Evolutionary conservation across 345 rosid species (phyloP), one percentile per base, ranked within the genome.

Genomic region (Triadica sebifera): DNA sequence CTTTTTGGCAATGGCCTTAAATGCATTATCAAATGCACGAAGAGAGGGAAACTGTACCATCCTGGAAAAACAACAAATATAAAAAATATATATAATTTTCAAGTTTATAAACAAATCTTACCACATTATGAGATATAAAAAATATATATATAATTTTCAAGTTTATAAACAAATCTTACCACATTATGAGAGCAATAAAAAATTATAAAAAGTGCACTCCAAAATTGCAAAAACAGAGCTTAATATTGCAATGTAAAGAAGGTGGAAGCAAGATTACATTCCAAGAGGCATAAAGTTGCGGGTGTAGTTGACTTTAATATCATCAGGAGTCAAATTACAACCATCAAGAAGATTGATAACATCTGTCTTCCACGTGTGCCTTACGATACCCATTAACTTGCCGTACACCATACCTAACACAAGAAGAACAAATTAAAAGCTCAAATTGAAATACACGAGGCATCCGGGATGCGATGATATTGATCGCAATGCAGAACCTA

Each of bases 271-370:
- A 12, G 46, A 78, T 47, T 85, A 87, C 95, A 85, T 83, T 67
- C 66, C 88, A 19, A 39, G 20, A 1, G 97, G 91, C 11, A 39
- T 11, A 69, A 78, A 84, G 77, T 19, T 41, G 37, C 79, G 84
- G 71, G 46, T 80, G 77, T 90, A 90, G 87, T 55, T 66, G 77
- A 90, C 75, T 78, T 82, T 93, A 69, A 93, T 78, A 70, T 91
- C 95, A 64, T 86, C 85, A 0, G 66, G 67, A 50, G 82, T 84
- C 84, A 93, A 82, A 22, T 82, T 79, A 79, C 82, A 80, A 38
- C 87, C 93, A 17, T 87, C 91, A 6, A 93, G 87, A 79, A 90
- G 16, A 79, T 76, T 85, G 72, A 91, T 63, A 69, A 91, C 52
- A 79, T 93, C 98, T 20, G 80, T 85, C 85, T 80, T 91, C 90